Evolutionary conservation across 108 stramenopile genomes (phyloP), one percentile per base, ranked within the genome.

Genomic region (Nannochloropsis salina): DNA sequence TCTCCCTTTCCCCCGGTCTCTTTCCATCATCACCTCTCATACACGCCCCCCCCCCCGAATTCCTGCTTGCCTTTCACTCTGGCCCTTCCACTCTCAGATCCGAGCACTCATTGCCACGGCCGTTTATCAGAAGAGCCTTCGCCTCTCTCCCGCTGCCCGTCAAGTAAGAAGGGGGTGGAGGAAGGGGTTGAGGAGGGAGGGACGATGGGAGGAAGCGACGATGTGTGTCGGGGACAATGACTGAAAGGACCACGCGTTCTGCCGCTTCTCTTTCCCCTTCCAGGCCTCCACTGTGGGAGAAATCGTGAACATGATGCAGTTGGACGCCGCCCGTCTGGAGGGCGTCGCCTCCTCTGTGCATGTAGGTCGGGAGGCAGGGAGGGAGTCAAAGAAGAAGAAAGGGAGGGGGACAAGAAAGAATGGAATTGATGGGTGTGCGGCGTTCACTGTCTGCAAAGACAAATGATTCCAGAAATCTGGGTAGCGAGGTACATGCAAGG

Each of bases 221-320:
- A 51, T 51, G 15, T 0, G 47, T 12, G 15, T 51, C 47, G 47
- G 47, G 47, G 15, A 51, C 15, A 10, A 51, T 51, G 2, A 18
- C 80, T 9, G 15, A 18, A 22, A 80, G 15, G 21, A 12, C 21
- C 22, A 21, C 80, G 20, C 21, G 9, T 21, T 22, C n/a, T 22
- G 9, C 22, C 9, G n/a, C 80, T 22, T 80, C 80, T 22, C 21
- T 9, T 22, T 80, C 1, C 22, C 22, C 21, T 80, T 22, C 22
- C 86, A 87, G 80, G 80, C 83, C 88, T 87, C 87, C 21, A 88
- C 85, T 4, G 81, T 87, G 41, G 94, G 93, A 42, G 94, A 94
- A 20, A 90, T 93, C 18, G 85, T 96, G 82, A 96, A 95, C 88
- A 85, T 95, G 80, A 94, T 97, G 93, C 95, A 96, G 84, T 87